Evolutionary conservation across 306 rosid genomes (phyloP), one percentile per base, ranked within the genome.

Genomic region (Vigna reflexopilosa): DNA sequence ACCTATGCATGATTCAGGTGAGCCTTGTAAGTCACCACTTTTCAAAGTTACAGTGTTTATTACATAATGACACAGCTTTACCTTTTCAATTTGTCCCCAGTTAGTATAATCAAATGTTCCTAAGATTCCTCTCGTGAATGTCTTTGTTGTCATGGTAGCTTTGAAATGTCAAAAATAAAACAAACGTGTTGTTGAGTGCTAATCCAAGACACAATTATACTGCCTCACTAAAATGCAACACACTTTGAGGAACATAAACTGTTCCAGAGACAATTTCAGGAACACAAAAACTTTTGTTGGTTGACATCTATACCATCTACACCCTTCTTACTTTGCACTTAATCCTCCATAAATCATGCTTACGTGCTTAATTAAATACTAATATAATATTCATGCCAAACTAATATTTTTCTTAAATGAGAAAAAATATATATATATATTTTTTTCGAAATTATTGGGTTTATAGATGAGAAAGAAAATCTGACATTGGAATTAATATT

Each of bases 1-100:
- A 72, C 86, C 79, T 72, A 65, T 67, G 8, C 24, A 66, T 76
- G 85, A 81, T 84, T 80, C 76, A 77, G 85, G 84, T 77, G 85
- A 84, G 79, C 61, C 84, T 65, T 78, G 77, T 49, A 72, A 76
- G 51, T 58, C 5, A 76, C 52, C 16, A 72, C 55, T 72, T 77
- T 77, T 67, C 73, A 72, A 81, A 67, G 73, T 76, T 71, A 65
- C 80, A 72, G 67, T 78, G 65, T 32, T 76, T 50, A 72, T 42
- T 9, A 16, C 77, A 72, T 81, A 76, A 84, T 81, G 65, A 47
- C 70, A 77, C 56, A 50, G 1, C 82, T 84, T 72, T 84, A 68
- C 11, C 82, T 81, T 84, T 36, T 80, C 77, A 72, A 67, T 77
- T 84, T 84, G 85, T 81, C 83, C 83, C 87, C 73, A 14, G 28